Evolutionary conservation across 2,329 filamentous ascomycete genomes (phyloP), one percentile per base, ranked within the genome.

Genomic region (Ophiosphaerella narmari): DNA sequence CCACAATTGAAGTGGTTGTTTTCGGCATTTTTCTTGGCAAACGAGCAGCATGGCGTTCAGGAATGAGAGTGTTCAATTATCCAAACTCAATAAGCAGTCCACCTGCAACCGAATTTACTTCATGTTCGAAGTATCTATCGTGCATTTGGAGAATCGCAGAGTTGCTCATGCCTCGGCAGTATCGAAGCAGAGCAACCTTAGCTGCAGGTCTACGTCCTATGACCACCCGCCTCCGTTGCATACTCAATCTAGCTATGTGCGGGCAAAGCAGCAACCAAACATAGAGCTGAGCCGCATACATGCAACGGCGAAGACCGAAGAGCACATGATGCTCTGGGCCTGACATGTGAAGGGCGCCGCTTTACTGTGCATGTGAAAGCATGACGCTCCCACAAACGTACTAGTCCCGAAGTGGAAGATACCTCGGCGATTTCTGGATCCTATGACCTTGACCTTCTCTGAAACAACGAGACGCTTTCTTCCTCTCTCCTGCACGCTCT

Each of bases 41-140:
- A 47, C 47, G 36, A 46, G 46, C 40, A 69, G 63, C 67, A 59
- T 50, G 66, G 67, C 65, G 67, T 70, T 69, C 18, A 23, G 61
- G 55, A 13, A 38, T 7, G 8, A 9, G 8, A 29, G 23, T 14
- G 11, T 29, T 32, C 23, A 24, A 2, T 23, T 23, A 29, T 29
- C 26, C 11, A 11, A 29, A 29, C 26, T 6, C 7, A 8, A 3
- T 29, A 11, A 8, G 26, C 26, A 29, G 26, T 7, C 26, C 26
- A 7, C 26, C 26, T 29, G 26, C 26, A 29, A 29, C 11, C 26
- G 26, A 29, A 29, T 29, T 29, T 29, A 11, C 26, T 6, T 29
- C 26, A 8, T 11, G 11, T 29, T 29, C 6, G 26, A 29, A 29
- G 26, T 11, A 11, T 8, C 26, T 11, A 11, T 8, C 26, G 11